Percentiles rank a stretch among this genome's conserved stretches.
Evolutionary conservation across 2,329 filamentous ascomycete species (phyloP).

Genomic region (Lasiodiplodia theobromae): DNA sequence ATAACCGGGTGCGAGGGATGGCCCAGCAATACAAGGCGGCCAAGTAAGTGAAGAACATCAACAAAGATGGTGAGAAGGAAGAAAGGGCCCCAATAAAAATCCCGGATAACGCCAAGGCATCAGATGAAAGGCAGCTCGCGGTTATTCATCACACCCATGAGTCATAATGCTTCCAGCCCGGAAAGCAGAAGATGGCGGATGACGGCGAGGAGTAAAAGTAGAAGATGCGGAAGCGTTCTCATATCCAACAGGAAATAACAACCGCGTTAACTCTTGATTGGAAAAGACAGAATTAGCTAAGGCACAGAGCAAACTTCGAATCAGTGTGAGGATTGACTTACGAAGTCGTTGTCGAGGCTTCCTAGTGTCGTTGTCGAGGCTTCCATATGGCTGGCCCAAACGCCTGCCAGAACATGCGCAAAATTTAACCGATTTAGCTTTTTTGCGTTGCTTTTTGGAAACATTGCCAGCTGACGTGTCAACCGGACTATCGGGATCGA

Average conservation of each 20-base stretch:
- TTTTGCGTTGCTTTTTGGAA: not conserved
- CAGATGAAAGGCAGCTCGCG: slow-evolving; percentile 1
- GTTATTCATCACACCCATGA: not conserved
- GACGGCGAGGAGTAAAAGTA: not conserved
- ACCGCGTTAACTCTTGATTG: not conserved
- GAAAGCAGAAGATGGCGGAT: not conserved
- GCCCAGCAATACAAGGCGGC: not conserved
- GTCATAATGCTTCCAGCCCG: not conserved
- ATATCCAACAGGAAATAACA: slow-evolving; percentile 8
- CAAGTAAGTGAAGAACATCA: slow-evolving; percentile 8
- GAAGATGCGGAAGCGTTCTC: not conserved
- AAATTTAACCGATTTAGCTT: not conserved
- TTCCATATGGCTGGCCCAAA: not conserved
- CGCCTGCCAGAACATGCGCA: not conserved
- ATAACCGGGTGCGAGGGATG: not conserved
- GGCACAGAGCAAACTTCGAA: not conserved
- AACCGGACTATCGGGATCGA: not conserved
- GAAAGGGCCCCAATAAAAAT: not conserved
- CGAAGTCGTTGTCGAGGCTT: not conserved
- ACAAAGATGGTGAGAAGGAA: not conserved
- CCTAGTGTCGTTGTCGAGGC: not conserved
- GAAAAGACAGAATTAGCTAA: not conserved
- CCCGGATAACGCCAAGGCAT: slow-evolving; percentile 1
- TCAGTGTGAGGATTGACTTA: not conserved
- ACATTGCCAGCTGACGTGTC: not conserved